A percentile compares a stretch with the other conserved stretches of the same genome.
These are phyloP conservation scores for Basidioascus undulatus DNA, from an alignment of 768 basidiomycete species.

Conservation along the genomic window DNA sequence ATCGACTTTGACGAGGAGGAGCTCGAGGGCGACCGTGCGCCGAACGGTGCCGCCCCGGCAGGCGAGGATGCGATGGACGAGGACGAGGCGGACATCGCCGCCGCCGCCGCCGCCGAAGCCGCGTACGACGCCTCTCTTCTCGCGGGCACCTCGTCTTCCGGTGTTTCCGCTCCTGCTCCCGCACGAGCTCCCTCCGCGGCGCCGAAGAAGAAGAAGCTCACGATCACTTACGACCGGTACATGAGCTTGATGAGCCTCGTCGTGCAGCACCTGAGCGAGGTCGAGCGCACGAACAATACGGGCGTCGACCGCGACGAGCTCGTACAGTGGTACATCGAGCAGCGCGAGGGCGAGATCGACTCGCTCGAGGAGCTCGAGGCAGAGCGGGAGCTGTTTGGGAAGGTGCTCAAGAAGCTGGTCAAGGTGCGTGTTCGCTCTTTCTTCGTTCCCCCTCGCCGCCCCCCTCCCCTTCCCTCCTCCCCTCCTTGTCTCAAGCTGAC, in stretches of 20 bases:
- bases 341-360: conserved; percentile 56
- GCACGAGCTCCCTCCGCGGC: conserved; percentile 7
- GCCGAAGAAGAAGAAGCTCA: conserved; percentile 33
- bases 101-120: conserved; percentile 22
- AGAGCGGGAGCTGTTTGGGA: conserved; percentile 69
- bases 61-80: conserved; percentile 38
- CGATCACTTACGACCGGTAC: conserved; percentile 91
- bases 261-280: conserved; percentile 51
- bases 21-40: conserved; percentile 27
- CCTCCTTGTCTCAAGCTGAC: conserved; percentile 3
- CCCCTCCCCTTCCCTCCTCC: background rate
- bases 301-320: conserved; percentile 77
- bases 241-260: conserved; percentile 70
- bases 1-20: conserved; percentile 81
- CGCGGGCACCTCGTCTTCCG: conserved; percentile 16
- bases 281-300: conserved; percentile 46
- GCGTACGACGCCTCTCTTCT: conserved; percentile 13
- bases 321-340: conserved; percentile 89
- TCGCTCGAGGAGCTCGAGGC: conserved; percentile 71
- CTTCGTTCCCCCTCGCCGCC: background rate
- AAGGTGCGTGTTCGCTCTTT: conserved; percentile 32
- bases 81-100: conserved; percentile 30
- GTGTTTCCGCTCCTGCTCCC: conserved; percentile 18
- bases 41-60: conserved; percentile 18
- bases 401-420: conserved; percentile 68